Evolutionary conservation across 352 stramenopile genomes (phyloP).

Genomic region (Globisporangium splendens): DNA sequence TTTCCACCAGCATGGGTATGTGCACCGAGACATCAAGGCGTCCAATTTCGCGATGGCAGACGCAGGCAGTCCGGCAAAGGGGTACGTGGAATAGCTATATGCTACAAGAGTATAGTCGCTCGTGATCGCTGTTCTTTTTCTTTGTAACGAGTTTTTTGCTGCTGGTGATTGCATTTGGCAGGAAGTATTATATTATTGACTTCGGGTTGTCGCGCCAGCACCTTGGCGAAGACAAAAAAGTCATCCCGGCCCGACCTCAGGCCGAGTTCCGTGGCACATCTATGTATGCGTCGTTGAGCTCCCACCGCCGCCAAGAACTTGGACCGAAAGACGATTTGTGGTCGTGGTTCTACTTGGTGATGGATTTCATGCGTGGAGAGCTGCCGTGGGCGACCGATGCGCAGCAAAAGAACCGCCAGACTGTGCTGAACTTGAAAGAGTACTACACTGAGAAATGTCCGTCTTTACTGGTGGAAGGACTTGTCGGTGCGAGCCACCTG

Average conservation of each 20-base stretch:
- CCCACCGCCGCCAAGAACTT: slow-evolving; percentile 73
- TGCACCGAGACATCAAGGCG: slow-evolving; percentile 88
- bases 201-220: slow-evolving; percentile 85
- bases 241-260: slow-evolving; percentile 52
- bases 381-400: slow-evolving; percentile 79
- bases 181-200: slow-evolving; percentile 78
- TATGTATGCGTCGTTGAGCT: slow-evolving; percentile 87
- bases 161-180: slow-evolving; percentile 1
- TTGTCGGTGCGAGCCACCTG: slow-evolving; percentile 63
- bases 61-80: slow-evolving; percentile 36
- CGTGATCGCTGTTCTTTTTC: background rate
- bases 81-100: slow-evolving; percentile 10
- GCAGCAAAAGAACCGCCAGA: slow-evolving; percentile 81
- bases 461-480: slow-evolving; percentile 63
- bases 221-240: slow-evolving; percentile 51
- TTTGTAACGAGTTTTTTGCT: background rate
- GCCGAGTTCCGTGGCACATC: slow-evolving; percentile 86
- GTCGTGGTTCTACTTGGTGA: slow-evolving; percentile 88
- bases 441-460: slow-evolving; percentile 79
- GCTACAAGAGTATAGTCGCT: background rate
- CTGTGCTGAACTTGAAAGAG: slow-evolving; percentile 77
- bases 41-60: slow-evolving; percentile 83
- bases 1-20: slow-evolving; percentile 82
- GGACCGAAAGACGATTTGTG: slow-evolving; percentile 85
- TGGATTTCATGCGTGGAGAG: slow-evolving; percentile 86